phyloP scores from a whole-genome alignment of 2,329 filamentous ascomycete genomes.

The Clonostachys chloroleuca region DNA sequence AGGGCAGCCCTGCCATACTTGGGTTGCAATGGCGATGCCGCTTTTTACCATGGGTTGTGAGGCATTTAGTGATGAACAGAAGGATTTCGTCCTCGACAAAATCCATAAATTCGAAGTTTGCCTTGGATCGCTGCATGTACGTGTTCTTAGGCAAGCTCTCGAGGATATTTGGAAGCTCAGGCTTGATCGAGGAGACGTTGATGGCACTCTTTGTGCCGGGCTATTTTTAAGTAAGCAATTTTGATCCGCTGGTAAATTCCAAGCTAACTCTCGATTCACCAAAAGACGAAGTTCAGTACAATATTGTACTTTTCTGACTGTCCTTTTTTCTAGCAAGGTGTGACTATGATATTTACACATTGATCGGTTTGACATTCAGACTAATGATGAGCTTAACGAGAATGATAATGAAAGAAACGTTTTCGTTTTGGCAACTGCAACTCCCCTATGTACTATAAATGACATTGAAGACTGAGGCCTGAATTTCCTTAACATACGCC shows the following conservation, averaged over 20 bases:
- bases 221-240: slow-evolving; percentile 11
- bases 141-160: slow-evolving; percentile 13
- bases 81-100: slow-evolving; percentile 14
- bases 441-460: no score
- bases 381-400: no score
- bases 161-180: slow-evolving; percentile 17
- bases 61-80: slow-evolving; percentile 11
- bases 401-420: no score
- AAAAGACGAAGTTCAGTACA: slow-evolving; percentile 15
- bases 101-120: slow-evolving; percentile 15
- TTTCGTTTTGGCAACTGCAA: no score
- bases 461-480: no score
- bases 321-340: no score
- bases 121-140: slow-evolving; percentile 15
- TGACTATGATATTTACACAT: not conserved
- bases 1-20: slow-evolving; percentile 18
- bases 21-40: slow-evolving; percentile 22
- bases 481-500: no score
- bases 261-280: no score
- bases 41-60: slow-evolving; percentile 19
- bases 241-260: not conserved
- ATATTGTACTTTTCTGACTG: slow-evolving; percentile 15
- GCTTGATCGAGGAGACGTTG: slow-evolving; percentile 6
- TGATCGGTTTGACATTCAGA: not conserved
- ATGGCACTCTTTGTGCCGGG: slow-evolving; percentile 11